Evolutionary conservation across 768 basidiomycete species (phyloP).

Genomic region (Leccinum pellstonianum): DNA sequence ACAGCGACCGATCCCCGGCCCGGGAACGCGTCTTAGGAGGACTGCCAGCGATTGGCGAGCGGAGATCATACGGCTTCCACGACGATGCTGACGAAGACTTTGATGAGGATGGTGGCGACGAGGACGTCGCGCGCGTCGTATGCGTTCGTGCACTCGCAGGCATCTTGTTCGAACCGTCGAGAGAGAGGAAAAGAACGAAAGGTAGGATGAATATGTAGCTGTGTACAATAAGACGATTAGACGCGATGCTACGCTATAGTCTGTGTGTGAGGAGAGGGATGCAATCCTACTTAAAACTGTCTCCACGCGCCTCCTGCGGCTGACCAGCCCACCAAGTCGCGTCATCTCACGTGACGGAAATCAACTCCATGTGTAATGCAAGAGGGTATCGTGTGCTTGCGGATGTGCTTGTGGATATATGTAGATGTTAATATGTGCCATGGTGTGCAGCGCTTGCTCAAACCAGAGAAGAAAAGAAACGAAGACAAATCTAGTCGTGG

Average conservation of each 20-base stretch:
- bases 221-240: constrained; percentile 25
- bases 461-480: not conserved
- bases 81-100: not conserved
- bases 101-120: not conserved
- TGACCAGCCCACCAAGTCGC: constrained; percentile 23
- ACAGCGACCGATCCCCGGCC: not conserved
- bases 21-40: not conserved
- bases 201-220: constrained; percentile 24
- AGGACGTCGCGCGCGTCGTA: constrained; percentile 3
- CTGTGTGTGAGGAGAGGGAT: not conserved
- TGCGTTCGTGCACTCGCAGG: constrained; percentile 20
- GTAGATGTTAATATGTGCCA: not conserved
- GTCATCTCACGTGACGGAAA: constrained; percentile 32
- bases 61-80: constrained; percentile 26
- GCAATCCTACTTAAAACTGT: constrained; percentile 6
- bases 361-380: constrained; percentile 12
- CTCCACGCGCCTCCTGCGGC: constrained; percentile 24
- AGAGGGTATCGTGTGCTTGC: not conserved
- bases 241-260: constrained; percentile 14
- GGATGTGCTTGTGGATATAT: not conserved
- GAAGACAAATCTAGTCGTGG: constrained; percentile 7
- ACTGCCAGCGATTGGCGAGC: constrained; percentile 1
- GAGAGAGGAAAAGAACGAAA: not conserved
- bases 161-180: constrained; percentile 14
- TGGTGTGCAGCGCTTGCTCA: not conserved